A percentile compares a stretch with the other conserved stretches of the same genome.
Conservation (phyloP, 163 green algal species). For the Botryococcus braunii region DNA sequence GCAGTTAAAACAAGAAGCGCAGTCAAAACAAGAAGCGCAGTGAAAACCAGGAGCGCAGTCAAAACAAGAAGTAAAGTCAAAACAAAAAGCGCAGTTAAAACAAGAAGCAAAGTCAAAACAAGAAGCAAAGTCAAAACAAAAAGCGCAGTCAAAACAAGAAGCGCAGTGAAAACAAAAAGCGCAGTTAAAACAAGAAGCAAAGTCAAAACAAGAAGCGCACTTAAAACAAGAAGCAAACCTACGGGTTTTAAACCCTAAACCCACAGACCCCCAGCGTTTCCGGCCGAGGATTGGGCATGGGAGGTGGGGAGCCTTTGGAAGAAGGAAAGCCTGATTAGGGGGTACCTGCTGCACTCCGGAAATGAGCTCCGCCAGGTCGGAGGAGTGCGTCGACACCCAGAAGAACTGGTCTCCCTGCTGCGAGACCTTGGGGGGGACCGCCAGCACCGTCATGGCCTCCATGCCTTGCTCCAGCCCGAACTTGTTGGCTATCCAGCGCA, state of each 20-base stretch:
- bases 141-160: too few relatives aligned
- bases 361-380: constrained; percentile 55
- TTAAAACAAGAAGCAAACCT: background rate
- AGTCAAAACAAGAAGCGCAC: background rate
- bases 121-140: too few relatives aligned
- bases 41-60: too few relatives aligned
- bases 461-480: constrained; percentile 59
- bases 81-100: too few relatives aligned
- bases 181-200: background rate
- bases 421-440: constrained; percentile 9
- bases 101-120: too few relatives aligned
- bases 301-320: background rate
- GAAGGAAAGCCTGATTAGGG: background rate
- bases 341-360: constrained; percentile 29
- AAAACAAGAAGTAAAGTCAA: too few relatives aligned
- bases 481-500: constrained; percentile 62
- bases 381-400: constrained; percentile 17
- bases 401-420: constrained; percentile 10
- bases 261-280: background rate
- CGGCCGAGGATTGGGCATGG: background rate
- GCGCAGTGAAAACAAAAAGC: too few relatives aligned
- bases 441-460: constrained; percentile 33
- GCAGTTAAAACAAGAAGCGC: too few relatives aligned
- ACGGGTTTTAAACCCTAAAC: background rate
- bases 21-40: too few relatives aligned